phyloP scores from a whole-genome alignment of 2,329 filamentous ascomycete genomes.

The Beauveria australis region DNA sequence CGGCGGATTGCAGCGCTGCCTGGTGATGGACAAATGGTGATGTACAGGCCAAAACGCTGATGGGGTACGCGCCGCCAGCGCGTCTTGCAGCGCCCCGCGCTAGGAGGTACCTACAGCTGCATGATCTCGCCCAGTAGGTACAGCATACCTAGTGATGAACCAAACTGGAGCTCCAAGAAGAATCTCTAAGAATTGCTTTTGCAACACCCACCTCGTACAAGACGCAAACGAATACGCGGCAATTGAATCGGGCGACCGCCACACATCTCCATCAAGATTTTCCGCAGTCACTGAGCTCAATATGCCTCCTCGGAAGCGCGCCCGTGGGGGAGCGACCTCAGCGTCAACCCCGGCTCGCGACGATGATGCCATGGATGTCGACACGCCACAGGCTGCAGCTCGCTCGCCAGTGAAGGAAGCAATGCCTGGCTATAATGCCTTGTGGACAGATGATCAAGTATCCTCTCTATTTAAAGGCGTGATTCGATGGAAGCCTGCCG shows the following conservation, averaged over 20 bases:
- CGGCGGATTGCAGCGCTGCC: neutral
- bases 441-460: conserved; percentile 94
- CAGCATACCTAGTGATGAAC: neutral
- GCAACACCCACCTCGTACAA: neutral
- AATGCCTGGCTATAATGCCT: conserved; percentile 44
- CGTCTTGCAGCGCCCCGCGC: neutral
- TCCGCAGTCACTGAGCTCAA: neutral
- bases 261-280: neutral
- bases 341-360: conserved; percentile 47
- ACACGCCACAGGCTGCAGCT: conserved; percentile 42
- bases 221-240: neutral
- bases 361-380: conserved; percentile 54
- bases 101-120: neutral
- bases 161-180: neutral
- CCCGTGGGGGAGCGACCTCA: conserved; percentile 47
- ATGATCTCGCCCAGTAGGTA: neutral
- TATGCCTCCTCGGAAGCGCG: conserved; percentile 67
- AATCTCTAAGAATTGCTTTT: neutral
- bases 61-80: neutral
- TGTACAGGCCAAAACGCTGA: neutral
- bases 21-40: neutral
- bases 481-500: conserved; percentile 93
- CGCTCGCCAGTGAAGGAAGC: conserved; percentile 25
- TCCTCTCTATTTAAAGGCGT: conserved; percentile 88
- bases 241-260: neutral